Conservation (phyloP, 2,329 filamentous ascomycete species). For the Diaporthe ilicicola region DNA sequence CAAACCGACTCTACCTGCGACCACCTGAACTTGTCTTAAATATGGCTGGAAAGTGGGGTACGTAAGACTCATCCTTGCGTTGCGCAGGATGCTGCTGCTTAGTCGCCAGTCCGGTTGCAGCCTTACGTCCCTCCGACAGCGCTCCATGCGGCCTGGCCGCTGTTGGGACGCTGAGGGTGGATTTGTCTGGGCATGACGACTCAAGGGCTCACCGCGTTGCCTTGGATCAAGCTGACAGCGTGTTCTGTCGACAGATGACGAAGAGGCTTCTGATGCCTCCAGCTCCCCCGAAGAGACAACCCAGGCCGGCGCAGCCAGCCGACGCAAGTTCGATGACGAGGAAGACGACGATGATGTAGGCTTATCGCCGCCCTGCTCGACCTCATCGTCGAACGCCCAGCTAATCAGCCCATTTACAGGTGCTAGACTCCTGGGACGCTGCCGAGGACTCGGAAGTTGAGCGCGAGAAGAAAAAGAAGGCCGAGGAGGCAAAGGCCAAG, state of each 20-base stretch:
- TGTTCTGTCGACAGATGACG: conserved; percentile 41
- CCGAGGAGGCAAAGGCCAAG: conserved; percentile 85
- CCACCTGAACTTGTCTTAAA: not conserved
- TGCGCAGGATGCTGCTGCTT: not conserved
- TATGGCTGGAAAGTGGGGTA: conserved; percentile 34
- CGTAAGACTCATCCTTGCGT: conserved; percentile 18
- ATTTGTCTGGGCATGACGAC: too few relatives aligned
- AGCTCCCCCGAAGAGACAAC: conserved; percentile 49
- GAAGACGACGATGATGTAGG: conserved; percentile 84
- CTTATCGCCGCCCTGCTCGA: conserved; percentile 21
- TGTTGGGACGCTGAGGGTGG: not conserved
- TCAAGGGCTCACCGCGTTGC: conserved; percentile 37
- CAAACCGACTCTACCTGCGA: not conserved
- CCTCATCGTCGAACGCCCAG: conserved; percentile 19
- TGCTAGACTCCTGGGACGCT: conserved; percentile 96
- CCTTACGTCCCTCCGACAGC: not conserved
- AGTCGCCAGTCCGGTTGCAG: not conserved
- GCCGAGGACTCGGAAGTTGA: conserved; percentile 97
- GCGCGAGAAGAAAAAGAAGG: conserved; percentile 92
- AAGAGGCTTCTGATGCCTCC: conserved; percentile 47
- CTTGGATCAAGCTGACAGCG: conserved; percentile 6
- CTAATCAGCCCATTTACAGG: conserved; percentile 56
- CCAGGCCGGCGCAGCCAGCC: conserved; percentile 44
- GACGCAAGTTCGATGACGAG: conserved; percentile 88
- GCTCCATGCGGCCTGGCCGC: not conserved